A percentile compares a stretch with the other conserved stretches of the same genome.
Evolutionary conservation across 2,329 filamentous ascomycete species (phyloP).

Genomic region (Neurospora crassa): DNA sequence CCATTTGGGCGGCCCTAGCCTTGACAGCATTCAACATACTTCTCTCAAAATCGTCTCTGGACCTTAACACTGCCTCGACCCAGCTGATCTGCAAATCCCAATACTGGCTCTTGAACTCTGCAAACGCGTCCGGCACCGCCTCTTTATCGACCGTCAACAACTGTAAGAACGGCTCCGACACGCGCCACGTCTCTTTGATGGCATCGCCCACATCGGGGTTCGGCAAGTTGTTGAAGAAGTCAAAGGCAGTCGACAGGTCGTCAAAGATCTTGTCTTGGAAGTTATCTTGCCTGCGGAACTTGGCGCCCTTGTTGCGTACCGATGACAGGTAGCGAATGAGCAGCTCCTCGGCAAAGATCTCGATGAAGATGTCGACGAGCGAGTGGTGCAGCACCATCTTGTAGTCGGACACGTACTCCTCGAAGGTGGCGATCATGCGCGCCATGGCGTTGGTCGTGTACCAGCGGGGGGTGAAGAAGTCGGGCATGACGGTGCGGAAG

Average conservation of each 20-base stretch:
- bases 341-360: slow-evolving; percentile 86
- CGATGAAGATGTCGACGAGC: slow-evolving; percentile 81
- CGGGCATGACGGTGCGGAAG: slow-evolving; percentile 71
- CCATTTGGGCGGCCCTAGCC: slow-evolving; percentile 74
- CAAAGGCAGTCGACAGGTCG: slow-evolving; percentile 83
- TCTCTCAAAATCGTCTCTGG: slow-evolving; percentile 88
- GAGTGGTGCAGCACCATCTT: slow-evolving; percentile 74
- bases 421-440: slow-evolving; percentile 87
- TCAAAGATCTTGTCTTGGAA: slow-evolving; percentile 91
- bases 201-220: slow-evolving; percentile 58
- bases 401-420: slow-evolving; percentile 91
- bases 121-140: slow-evolving; percentile 67
- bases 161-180: slow-evolving; percentile 73
- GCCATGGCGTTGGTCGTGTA: slow-evolving; percentile 81
- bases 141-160: slow-evolving; percentile 70
- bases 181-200: slow-evolving; percentile 88
- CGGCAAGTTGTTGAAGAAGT: slow-evolving; percentile 68
- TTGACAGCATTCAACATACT: slow-evolving; percentile 84
- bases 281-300: slow-evolving; percentile 77
- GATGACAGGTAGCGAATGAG: slow-evolving; percentile 74
- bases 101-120: slow-evolving; percentile 72
- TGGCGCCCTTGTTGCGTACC: slow-evolving; percentile 82
- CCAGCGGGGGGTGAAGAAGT: slow-evolving; percentile 89
- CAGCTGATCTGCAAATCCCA: slow-evolving; percentile 93
- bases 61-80: slow-evolving; percentile 85